Conservation (phyloP, 2,329 filamentous ascomycete genomes). For the Alternaria sp. region DNA sequence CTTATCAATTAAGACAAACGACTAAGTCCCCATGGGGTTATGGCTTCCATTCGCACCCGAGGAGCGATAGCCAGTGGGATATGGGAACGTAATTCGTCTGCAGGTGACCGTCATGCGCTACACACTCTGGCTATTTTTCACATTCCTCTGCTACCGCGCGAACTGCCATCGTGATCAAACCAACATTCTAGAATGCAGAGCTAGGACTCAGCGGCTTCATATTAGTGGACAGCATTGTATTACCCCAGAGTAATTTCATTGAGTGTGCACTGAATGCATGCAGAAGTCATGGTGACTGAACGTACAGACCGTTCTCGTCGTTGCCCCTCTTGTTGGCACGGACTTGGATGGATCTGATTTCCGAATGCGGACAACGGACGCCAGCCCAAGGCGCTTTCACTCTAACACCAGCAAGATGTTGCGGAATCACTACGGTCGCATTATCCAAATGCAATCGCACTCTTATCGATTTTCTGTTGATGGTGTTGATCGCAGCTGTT, state of each 20-base stretch:
- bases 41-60: slow-evolving; percentile 36
- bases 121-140: slow-evolving; percentile 20
- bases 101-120: slow-evolving; percentile 34
- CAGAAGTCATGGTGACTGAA: slow-evolving; percentile 34
- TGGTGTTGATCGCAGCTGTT: slow-evolving; percentile 14
- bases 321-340: slow-evolving; percentile 41
- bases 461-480: slow-evolving; percentile 23
- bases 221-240: slow-evolving; percentile 20
- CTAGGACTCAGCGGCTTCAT: slow-evolving; percentile 15
- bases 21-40: slow-evolving; percentile 41
- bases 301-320: slow-evolving; percentile 33
- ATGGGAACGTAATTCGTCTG: slow-evolving; percentile 39
- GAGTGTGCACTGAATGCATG: slow-evolving; percentile 23
- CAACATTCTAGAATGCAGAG: slow-evolving; percentile 13
- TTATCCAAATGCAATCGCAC: slow-evolving; percentile 25
- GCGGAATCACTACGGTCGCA: slow-evolving; percentile 23
- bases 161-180: slow-evolving; percentile 40
- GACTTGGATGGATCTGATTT: slow-evolving; percentile 43
- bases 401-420: slow-evolving; percentile 27
- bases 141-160: slow-evolving; percentile 17
- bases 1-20: slow-evolving; percentile 38
- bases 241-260: slow-evolving; percentile 23
- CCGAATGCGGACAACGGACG: slow-evolving; percentile 40
- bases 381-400: slow-evolving; percentile 29
- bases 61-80: slow-evolving; percentile 33